Conservation (phyloP, 768 basidiomycete genomes). For the Kwoniella heveanensis region DNA sequence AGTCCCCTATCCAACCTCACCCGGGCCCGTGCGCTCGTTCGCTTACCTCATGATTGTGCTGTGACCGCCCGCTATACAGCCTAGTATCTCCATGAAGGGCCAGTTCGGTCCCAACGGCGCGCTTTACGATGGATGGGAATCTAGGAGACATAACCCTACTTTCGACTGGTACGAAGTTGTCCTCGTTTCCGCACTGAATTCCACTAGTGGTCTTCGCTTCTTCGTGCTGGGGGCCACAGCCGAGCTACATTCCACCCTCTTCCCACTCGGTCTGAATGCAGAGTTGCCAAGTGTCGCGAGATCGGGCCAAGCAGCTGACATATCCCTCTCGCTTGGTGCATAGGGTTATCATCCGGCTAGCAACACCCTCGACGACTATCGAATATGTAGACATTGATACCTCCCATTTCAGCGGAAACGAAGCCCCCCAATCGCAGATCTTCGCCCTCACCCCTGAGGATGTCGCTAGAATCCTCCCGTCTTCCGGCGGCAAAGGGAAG, state of each 20-base stretch:
- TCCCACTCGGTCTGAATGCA: too few relatives aligned
- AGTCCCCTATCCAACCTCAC: too few relatives aligned
- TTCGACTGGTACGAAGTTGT: constrained; percentile 73
- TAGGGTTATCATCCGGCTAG: constrained; percentile 89
- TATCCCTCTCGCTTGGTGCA: neutral
- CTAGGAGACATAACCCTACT: constrained; percentile 78
- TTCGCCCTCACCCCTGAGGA: constrained; percentile 57
- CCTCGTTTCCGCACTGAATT: neutral
- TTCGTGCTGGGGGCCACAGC: too few relatives aligned
- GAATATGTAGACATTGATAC: constrained; percentile 92
- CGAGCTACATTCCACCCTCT: too few relatives aligned
- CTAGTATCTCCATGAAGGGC: constrained; percentile 85
- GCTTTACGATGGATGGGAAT: constrained; percentile 92
- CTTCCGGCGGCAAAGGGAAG: constrained; percentile 45
- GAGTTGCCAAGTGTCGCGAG: too few relatives aligned
- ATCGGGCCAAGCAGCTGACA: neutral
- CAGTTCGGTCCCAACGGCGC: constrained; percentile 96
- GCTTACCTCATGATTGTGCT: neutral
- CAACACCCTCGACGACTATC: constrained; percentile 68
- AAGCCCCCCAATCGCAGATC: constrained; percentile 72
- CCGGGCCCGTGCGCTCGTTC: too few relatives aligned
- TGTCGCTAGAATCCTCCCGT: neutral
- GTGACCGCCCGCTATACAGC: constrained; percentile 60
- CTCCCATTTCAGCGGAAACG: constrained; percentile 83
- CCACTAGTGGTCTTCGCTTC: too few relatives aligned